Base-by-base conservation (phyloP, 306 rosid genomes). In the Phaseolus lunatus region DNA sequence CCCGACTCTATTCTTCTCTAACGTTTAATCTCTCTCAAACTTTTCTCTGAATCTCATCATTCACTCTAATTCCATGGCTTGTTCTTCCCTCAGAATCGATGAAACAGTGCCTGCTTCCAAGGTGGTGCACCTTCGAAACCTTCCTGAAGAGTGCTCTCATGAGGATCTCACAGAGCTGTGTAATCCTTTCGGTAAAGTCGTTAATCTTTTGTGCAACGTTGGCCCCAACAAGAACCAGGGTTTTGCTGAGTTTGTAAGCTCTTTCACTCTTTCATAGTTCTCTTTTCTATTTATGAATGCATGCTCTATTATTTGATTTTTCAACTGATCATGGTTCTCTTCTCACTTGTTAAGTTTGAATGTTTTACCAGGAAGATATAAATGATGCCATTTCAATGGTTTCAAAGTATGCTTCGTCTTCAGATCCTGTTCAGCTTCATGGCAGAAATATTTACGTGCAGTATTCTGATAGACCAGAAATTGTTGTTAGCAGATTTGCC, bases 191-290 rank as follows among this genome's bases (percentile, higher is more conserved):
- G 94, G 98, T n/a, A 90, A 80, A 86, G 89, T 93, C 80, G 90
- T 89, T 71, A 90, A 90, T 70, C 88, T 94, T 84, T 86, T 88
- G 75, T 89, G 96, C 77, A 86, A 89, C 83, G 94, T 93, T 50
- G 98, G 98, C 61, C 90, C 96, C 73, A 90, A 93, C 81, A 92
- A 90, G 65, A 93, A 89, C 73, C 96, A 93, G 72, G 94, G 96
- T 47, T 90, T 93, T 61, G 94, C 89, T 48, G 94, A 90, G 88
- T 93, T 90, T 31, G 98, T 93, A 58, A 58, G 61, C 73, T 52
- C 65, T 44, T 53, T 69, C 73, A 8, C n/a, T 50, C 52, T 77
- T 3, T 31, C 27, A 19, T 3, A 54, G 0, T 4, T 48, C 13
- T 45, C 5, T 47, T 14, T 43, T 11, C 48, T 33, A 3, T 0